A percentile compares a stretch with the other conserved stretches of the same genome.
These are phyloP conservation scores for Luzula sylvatica DNA, from an alignment of 176 grass and related monocot species.

Conservation along the genomic window DNA sequence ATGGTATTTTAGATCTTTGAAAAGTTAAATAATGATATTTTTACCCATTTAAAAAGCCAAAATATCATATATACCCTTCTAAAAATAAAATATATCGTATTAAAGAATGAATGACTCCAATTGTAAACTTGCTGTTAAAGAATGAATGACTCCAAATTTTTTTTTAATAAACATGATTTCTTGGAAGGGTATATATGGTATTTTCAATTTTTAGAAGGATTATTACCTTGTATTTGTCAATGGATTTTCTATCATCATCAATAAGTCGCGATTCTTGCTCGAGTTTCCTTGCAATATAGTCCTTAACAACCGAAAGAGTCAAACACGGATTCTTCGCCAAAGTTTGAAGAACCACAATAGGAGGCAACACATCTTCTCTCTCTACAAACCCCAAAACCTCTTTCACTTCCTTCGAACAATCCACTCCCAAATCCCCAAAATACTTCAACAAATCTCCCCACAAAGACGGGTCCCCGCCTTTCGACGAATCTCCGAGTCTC, in stretches of 20 bases:
- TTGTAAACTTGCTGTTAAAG: too few species aligned
- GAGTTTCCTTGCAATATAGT: conserved; percentile 90
- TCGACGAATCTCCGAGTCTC: conserved; percentile 80
- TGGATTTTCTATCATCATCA: conserved; percentile 77
- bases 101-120: background rate
- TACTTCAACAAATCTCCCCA: conserved; percentile 95
- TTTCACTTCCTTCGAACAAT: conserved; percentile 95
- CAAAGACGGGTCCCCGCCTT: conserved; percentile 72
- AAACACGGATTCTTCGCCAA: conserved; percentile 74
- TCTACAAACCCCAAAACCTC: conserved; percentile 90
- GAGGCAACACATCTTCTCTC: conserved; percentile 83
- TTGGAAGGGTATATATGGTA: too few species aligned
- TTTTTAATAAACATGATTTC: too few species aligned
- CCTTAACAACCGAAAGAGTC: conserved; percentile 86
- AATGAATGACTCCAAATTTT: too few species aligned
- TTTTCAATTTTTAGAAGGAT: too few species aligned
- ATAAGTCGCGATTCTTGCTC: conserved; percentile 94
- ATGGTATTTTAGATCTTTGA: too few species aligned
- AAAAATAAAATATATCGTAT: too few species aligned
- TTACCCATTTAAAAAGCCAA: too few species aligned
- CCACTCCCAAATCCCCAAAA: conserved; percentile 83
- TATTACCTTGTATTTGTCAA: conserved; percentile 92
- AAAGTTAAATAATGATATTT: too few species aligned
- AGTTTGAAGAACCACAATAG: conserved; percentile 82
- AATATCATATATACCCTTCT: too few species aligned